Conservation (phyloP, 2,329 filamentous ascomycete genomes). For the Fusarium sp. region DNA sequence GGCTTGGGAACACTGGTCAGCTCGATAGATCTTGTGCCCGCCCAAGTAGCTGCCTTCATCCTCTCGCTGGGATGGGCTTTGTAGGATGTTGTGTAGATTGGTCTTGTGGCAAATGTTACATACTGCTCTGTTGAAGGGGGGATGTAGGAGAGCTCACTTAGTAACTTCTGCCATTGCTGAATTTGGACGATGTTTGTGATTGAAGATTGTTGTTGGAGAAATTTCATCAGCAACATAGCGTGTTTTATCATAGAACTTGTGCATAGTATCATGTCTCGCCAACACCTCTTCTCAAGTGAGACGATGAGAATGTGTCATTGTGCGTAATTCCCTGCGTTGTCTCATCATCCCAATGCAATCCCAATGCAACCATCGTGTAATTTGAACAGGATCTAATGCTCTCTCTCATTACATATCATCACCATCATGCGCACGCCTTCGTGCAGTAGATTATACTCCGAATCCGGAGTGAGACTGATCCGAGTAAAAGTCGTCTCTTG, state of each 20-base stretch:
- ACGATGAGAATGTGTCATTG: not conserved
- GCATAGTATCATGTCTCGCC: not conserved
- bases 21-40: not conserved
- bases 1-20: not conserved
- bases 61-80: not conserved
- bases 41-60: conserved; percentile 1
- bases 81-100: not conserved
- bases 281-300: not conserved
- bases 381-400: not conserved
- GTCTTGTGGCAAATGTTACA: not conserved
- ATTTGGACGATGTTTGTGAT: not conserved
- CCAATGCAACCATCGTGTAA: not conserved
- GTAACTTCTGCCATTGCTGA: not conserved
- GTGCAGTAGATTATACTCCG: not conserved
- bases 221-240: fast-evolving
- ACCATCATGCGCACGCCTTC: not conserved
- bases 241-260: not conserved
- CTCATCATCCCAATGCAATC: not conserved
- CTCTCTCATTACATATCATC: not conserved
- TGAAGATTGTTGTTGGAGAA: not conserved
- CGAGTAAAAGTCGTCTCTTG: not conserved
- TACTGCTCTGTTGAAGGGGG: not conserved
- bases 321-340: not conserved
- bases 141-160: not conserved
- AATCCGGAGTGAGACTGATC: not conserved